A percentile compares a stretch with the other conserved stretches of the same genome.
Evolutionary conservation across 768 basidiomycete species (phyloP).

Genomic region (Kwoniella bestiolae): DNA sequence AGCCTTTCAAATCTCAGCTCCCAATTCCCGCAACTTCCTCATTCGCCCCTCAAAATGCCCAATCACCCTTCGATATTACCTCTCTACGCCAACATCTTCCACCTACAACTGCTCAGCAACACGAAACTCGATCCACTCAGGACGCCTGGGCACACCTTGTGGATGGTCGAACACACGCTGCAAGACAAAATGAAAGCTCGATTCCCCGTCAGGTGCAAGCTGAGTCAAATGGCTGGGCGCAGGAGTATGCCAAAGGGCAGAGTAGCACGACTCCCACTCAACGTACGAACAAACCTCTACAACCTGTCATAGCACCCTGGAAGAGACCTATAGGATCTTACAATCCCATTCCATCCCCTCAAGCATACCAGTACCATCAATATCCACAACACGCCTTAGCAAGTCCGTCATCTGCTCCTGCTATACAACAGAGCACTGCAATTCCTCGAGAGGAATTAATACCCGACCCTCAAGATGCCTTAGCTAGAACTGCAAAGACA

Average conservation of each 20-base stretch:
- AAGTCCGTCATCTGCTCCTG: neutral
- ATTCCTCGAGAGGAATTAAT: slow-evolving; percentile 14
- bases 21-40: neutral
- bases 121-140: neutral
- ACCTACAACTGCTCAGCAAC: slow-evolving; percentile 9
- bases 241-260: slow-evolving; percentile 7
- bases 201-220: slow-evolving; percentile 1
- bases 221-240: slow-evolving; percentile 10
- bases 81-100: slow-evolving; percentile 41
- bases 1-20: slow-evolving; percentile 19
- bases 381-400: neutral
- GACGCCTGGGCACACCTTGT: slow-evolving; percentile 24
- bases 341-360: neutral
- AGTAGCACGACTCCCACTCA: neutral
- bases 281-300: neutral
- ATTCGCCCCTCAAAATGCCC: neutral
- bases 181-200: neutral
- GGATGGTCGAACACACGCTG: neutral
- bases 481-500: slow-evolving; percentile 32
- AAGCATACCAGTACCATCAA: neutral
- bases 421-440: neutral
- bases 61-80: slow-evolving; percentile 41
- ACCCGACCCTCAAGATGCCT: slow-evolving; percentile 31
- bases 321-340: neutral
- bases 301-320: slow-evolving; percentile 19